These are phyloP conservation scores for Arabidopsis arenosa DNA, from an alignment of 345 rosid genomes.

Conservation along the genomic window DNA sequence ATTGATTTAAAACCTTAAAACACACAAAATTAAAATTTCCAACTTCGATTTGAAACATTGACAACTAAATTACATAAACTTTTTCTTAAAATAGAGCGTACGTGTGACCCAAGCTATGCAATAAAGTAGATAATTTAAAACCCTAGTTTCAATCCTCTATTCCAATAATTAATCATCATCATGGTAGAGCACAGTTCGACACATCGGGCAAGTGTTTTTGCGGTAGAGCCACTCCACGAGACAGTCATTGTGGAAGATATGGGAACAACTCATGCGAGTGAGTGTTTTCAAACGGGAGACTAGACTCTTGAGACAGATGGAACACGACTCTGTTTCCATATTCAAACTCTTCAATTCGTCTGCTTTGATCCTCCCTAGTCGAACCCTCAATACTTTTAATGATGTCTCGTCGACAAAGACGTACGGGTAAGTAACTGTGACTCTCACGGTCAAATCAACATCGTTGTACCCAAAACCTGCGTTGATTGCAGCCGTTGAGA, in stretches of 20 bases:
- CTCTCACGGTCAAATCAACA: not conserved
- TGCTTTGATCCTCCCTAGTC: not conserved
- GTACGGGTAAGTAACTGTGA: not conserved
- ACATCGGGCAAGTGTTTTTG: constrained; percentile 32
- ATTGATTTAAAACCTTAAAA: too few relatives aligned
- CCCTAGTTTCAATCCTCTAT: too few relatives aligned
- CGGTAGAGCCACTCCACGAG: constrained; percentile 25
- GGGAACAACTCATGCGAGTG: constrained; percentile 24
- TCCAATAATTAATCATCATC: not conserved
- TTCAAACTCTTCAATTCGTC: not conserved
- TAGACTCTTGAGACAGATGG: constrained; percentile 22
- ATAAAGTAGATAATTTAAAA: too few relatives aligned
- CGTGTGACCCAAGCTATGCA: too few relatives aligned
- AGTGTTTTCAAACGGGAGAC: constrained; percentile 1
- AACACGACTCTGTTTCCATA: constrained; percentile 32
- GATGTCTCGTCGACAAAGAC: not conserved
- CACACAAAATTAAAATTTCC: too few relatives aligned
- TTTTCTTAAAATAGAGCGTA: too few relatives aligned
- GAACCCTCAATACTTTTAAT: constrained; percentile 2
- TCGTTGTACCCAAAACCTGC: not conserved
- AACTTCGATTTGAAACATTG: too few relatives aligned
- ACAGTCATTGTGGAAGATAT: constrained; percentile 29
- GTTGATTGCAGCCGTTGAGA: not conserved
- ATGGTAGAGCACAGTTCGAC: constrained; percentile 17
- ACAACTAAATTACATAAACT: too few relatives aligned